Evolutionary conservation across 108 stramenopile genomes (phyloP).

Genomic region (Cyclotella choctawhatcheeana): DNA sequence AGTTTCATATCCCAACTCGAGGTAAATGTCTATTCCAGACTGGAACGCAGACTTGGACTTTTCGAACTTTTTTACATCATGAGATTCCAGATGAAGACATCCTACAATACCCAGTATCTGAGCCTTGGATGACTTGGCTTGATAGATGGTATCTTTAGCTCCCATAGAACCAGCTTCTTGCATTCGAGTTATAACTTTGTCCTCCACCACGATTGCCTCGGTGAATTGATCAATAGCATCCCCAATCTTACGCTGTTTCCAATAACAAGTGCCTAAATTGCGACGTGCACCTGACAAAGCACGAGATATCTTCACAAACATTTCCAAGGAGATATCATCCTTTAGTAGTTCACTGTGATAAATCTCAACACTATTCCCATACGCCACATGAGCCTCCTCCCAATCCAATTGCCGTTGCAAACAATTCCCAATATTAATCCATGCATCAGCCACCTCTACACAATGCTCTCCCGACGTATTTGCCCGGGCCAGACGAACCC

Average conservation of each 20-base stretch:
- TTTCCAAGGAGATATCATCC: background rate
- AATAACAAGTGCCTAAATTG: constrained; percentile 37
- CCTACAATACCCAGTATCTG: constrained; percentile 32
- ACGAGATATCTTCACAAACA: background rate
- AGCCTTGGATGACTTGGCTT: constrained; percentile 31
- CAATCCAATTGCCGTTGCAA: constrained; percentile 19
- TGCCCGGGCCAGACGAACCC: constrained; percentile 6
- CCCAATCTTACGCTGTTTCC: constrained; percentile 19
- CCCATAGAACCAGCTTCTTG: background rate
- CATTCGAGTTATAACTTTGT: background rate
- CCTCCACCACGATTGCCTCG: constrained; percentile 24
- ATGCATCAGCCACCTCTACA: constrained; percentile 20
- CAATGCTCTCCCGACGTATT: background rate
- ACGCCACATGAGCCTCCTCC: constrained; percentile 17
- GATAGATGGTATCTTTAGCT: constrained; percentile 1
- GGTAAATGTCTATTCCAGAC: constrained; percentile 28
- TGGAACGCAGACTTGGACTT: constrained; percentile 26
- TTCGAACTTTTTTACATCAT: constrained; percentile 11
- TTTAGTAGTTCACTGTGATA: background rate
- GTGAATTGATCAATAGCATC: constrained; percentile 29
- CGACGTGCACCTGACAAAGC: constrained; percentile 30
- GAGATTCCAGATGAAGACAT: constrained; percentile 34
- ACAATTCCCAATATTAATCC: constrained; percentile 35
- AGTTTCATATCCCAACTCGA: constrained; percentile 26
- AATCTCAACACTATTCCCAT: constrained; percentile 9